phyloP scores from a whole-genome alignment of 805 yeast species.

The Yarrowia sp. region DNA sequence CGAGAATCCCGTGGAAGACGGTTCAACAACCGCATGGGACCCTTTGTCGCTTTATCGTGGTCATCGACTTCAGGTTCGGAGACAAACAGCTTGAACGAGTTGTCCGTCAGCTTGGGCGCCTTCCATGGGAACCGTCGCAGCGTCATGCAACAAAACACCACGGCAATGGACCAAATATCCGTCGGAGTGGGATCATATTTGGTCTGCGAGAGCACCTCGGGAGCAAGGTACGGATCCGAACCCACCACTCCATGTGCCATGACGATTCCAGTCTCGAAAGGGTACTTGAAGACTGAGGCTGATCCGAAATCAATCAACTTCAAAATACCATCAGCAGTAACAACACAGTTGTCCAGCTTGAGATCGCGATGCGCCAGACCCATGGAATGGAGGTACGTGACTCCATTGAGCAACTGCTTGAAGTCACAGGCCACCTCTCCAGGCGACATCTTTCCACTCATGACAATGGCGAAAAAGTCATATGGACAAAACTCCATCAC shows the following conservation, averaged over 20 bases:
- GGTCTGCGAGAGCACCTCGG: constrained; percentile 80
- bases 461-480: constrained; percentile 89
- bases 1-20: constrained; percentile 69
- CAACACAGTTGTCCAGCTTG: constrained; percentile 89
- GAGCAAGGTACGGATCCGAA: constrained; percentile 86
- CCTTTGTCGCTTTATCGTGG: constrained; percentile 43
- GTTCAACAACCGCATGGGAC: constrained; percentile 71
- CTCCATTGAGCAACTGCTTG: constrained; percentile 78
- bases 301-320: constrained; percentile 92
- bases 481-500: constrained; percentile 94
- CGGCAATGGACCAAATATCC: constrained; percentile 91
- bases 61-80: constrained; percentile 30
- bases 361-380: constrained; percentile 91
- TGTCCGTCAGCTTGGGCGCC: constrained; percentile 77
- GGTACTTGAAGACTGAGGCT: constrained; percentile 87
- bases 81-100: constrained; percentile 74
- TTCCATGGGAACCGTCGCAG: constrained; percentile 93
- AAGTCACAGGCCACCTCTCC: constrained; percentile 86
- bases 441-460: constrained; percentile 82
- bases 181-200: constrained; percentile 91
- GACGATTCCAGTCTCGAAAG: constrained; percentile 48
- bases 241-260: constrained; percentile 86
- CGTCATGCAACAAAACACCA: constrained; percentile 88
- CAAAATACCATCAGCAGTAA: constrained; percentile 76
- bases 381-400: constrained; percentile 73